Conservation (phyloP, 2,329 filamentous ascomycete species). For the Aureobasidium sp. region DNA sequence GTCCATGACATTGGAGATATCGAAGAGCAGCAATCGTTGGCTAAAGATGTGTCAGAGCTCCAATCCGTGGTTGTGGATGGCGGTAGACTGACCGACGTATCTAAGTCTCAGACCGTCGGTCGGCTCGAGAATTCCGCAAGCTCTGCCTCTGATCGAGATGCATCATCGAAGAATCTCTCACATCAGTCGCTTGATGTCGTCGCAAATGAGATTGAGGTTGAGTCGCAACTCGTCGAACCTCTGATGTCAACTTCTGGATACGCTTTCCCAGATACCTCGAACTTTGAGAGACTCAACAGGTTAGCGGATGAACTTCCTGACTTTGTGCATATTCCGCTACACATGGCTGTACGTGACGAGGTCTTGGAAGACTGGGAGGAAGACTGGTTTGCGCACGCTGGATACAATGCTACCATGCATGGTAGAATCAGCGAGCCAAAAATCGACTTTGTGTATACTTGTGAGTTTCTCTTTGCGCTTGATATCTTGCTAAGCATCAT, state of each 20-base stretch:
- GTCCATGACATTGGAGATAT: not conserved
- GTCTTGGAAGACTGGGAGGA: slow-evolving; percentile 36
- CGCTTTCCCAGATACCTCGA: not conserved
- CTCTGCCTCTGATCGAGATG: not conserved
- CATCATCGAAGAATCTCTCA: too few species aligned
- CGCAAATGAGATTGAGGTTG: not conserved
- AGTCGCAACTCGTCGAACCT: not conserved
- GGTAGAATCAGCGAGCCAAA: slow-evolving; percentile 31
- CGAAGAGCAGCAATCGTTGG: not conserved
- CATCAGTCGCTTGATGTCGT: not conserved
- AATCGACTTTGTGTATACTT: slow-evolving; percentile 37
- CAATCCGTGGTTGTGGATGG: not conserved
- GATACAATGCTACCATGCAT: slow-evolving; percentile 24
- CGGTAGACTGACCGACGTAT: not conserved
- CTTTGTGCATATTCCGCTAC: slow-evolving; percentile 33
- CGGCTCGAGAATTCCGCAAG: slow-evolving; percentile 10
- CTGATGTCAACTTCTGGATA: not conserved
- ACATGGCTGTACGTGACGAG: slow-evolving; percentile 30
- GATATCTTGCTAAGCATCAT: too few species aligned
- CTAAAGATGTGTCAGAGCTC: not conserved
- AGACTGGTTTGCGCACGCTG: slow-evolving; percentile 32
- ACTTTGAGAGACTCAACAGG: slow-evolving; percentile 15
- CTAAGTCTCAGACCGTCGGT: slow-evolving; percentile 11
- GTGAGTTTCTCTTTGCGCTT: slow-evolving; percentile 15
- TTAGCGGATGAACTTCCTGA: slow-evolving; percentile 27